Evolutionary conservation across 1,284 basidiomycete genomes (phyloP).

Genomic region (Marasmius fiardii): DNA sequence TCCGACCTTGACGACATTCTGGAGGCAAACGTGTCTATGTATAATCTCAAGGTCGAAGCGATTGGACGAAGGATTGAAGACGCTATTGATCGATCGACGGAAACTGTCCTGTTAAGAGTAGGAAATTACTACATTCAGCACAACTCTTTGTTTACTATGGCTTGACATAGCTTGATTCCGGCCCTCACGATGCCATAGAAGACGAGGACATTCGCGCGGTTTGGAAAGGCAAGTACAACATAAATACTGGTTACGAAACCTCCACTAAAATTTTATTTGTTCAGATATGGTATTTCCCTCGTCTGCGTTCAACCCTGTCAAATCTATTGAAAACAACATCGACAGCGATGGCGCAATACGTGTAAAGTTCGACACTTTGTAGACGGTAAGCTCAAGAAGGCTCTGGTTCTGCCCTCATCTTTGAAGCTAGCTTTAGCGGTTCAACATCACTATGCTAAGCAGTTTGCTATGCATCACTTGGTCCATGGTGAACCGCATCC

Average conservation of each 20-base stretch:
- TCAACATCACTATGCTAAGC: neutral
- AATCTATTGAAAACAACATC: neutral
- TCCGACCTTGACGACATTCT: slow-evolving; percentile 8
- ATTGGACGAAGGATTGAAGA: slow-evolving; percentile 18
- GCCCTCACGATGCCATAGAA: slow-evolving; percentile 26
- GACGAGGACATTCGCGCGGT: slow-evolving; percentile 24
- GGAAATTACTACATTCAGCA: neutral
- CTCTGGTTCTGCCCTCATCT: neutral
- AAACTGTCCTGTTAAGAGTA: slow-evolving; percentile 19
- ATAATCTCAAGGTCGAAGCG: slow-evolving; percentile 19
- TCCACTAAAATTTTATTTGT: neutral
- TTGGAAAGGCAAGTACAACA: slow-evolving; percentile 24
- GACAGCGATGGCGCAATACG: slow-evolving; percentile 20
- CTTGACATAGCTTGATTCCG: slow-evolving; percentile 21
- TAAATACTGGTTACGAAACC: neutral
- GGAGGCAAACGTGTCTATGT: slow-evolving; percentile 14
- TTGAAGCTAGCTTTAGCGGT: neutral
- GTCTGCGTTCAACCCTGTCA: neutral
- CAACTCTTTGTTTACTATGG: neutral
- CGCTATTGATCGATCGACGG: slow-evolving; percentile 19
- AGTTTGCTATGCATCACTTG: slow-evolving; percentile 16
- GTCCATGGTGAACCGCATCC: slow-evolving; percentile 7
- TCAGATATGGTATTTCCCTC: neutral
- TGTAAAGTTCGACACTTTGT: slow-evolving; percentile 21
- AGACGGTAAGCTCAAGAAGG: slow-evolving; percentile 18